phyloP scores from a whole-genome alignment of 768 basidiomycete species.

The Melanogaster broomeanus region DNA sequence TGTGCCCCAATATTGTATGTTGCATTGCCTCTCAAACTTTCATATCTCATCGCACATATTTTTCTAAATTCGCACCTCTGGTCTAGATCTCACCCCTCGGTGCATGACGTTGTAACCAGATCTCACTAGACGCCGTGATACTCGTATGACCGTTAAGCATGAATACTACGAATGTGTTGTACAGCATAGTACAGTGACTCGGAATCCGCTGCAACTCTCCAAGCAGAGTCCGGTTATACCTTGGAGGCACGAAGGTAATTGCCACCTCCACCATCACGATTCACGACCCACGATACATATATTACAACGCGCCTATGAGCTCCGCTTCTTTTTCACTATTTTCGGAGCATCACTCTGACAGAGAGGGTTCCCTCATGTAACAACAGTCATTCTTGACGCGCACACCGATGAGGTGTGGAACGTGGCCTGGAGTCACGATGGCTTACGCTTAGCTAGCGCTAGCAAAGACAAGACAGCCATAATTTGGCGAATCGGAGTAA shows the following conservation, averaged over 20 bases:
- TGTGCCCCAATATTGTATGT: too few relatives aligned
- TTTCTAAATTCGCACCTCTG: too few relatives aligned
- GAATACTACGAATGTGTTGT: too few relatives aligned
- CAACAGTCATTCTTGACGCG: constrained; percentile 81
- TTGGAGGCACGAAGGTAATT: constrained; percentile 78
- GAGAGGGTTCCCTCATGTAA: constrained; percentile 77
- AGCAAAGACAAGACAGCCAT: constrained; percentile 87
- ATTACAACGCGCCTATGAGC: constrained; percentile 74
- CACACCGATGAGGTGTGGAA: constrained; percentile 97
- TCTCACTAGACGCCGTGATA: too few relatives aligned
- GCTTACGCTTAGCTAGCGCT: constrained; percentile 79
- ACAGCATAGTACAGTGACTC: too few relatives aligned
- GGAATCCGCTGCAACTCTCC: constrained; percentile 86
- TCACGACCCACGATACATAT: constrained; percentile 78
- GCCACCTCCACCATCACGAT: constrained; percentile 86
- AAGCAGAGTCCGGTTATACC: constrained; percentile 90
- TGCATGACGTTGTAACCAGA: too few relatives aligned
- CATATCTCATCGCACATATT: too few relatives aligned
- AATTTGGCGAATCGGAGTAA: constrained; percentile 84
- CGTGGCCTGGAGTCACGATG: constrained; percentile 93
- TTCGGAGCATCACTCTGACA: constrained; percentile 81
- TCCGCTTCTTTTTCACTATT: constrained; percentile 76
- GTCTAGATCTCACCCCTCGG: too few relatives aligned
- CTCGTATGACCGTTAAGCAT: too few relatives aligned
- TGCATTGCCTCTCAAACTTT: too few relatives aligned